Conservation (phyloP, 257 asterid genomes). For the Solanum chilense region DNA sequence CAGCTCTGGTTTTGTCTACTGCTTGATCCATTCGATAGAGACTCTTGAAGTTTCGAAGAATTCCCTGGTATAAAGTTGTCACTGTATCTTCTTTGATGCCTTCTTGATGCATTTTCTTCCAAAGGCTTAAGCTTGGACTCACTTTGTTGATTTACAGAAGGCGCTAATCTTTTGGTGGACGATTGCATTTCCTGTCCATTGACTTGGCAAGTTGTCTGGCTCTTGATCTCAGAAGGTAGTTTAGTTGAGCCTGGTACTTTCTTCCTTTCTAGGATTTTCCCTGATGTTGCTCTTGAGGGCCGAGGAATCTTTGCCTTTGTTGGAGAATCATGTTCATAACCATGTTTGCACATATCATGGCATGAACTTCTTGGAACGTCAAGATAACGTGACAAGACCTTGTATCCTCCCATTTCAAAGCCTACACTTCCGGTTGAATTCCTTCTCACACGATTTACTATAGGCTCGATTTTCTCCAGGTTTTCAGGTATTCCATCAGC, state of each 20-base stretch:
- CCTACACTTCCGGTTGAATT: constrained; percentile 15
- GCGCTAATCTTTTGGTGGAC: background rate
- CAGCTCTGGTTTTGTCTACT: background rate
- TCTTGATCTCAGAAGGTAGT: background rate
- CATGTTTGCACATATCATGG: background rate
- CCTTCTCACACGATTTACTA: constrained; percentile 2
- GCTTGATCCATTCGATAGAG: background rate
- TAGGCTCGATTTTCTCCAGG: constrained; percentile 5
- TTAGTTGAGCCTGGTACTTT: background rate
- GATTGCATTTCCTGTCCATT: background rate
- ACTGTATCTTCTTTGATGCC: background rate
- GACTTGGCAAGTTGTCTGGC: background rate
- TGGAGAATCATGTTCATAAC: background rate
- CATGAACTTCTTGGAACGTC: constrained; percentile 1
- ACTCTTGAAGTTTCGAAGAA: background rate
- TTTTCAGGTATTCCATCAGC: background rate
- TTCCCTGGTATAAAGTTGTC: background rate
- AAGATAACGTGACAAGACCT: constrained; percentile 23
- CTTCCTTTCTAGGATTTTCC: background rate
- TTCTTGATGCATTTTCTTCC: background rate
- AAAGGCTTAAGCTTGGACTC: background rate
- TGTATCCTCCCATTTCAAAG: constrained; percentile 2
- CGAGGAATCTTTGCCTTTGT: background rate
- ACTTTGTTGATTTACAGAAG: background rate
- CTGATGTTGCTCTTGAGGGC: background rate